These are phyloP conservation scores for Epichloe gansuensis DNA, from an alignment of 2,329 filamentous ascomycete species.

Conservation along the genomic window DNA sequence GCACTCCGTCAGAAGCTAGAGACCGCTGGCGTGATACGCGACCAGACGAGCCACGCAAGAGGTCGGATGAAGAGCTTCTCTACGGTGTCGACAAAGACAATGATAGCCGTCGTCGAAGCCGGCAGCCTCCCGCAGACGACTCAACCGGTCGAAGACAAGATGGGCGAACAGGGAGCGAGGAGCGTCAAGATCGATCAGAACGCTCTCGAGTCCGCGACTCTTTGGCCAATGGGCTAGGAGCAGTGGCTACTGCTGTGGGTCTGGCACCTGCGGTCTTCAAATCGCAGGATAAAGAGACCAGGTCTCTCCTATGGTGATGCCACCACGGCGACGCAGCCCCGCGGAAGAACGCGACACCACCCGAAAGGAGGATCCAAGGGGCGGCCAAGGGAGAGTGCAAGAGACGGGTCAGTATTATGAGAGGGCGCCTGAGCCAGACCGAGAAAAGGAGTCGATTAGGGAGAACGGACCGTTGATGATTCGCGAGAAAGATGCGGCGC, in stretches of 20 bases:
- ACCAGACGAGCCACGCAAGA: slow-evolving; percentile 16
- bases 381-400: slow-evolving; percentile 12
- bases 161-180: slow-evolving; percentile 20
- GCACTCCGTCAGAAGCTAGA: slow-evolving; percentile 30
- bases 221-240: slow-evolving; percentile 33
- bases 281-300: slow-evolving; percentile 24
- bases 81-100: slow-evolving; percentile 18
- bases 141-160: slow-evolving; percentile 19
- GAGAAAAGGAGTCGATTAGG: slow-evolving; percentile 1
- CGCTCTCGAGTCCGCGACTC: slow-evolving; percentile 35
- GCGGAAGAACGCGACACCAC: slow-evolving; percentile 18
- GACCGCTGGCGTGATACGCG: slow-evolving; percentile 23
- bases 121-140: slow-evolving; percentile 14
- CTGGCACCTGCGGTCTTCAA: slow-evolving; percentile 26
- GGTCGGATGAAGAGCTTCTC: slow-evolving; percentile 19
- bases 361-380: slow-evolving; percentile 10
- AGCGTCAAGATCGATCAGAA: slow-evolving; percentile 21
- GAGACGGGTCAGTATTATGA: slow-evolving; percentile 5
- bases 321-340: slow-evolving; percentile 18
- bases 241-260: slow-evolving; percentile 36
- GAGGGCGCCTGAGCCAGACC: slow-evolving; percentile 1
- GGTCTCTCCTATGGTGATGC: slow-evolving; percentile 14
- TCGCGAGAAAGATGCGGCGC: not conserved
- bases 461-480: slow-evolving; percentile 1
- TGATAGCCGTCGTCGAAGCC: slow-evolving; percentile 17